Evolutionary conservation across 2,329 filamentous ascomycete species (phyloP).

Genomic region (Phyllosticta citriasiana): DNA sequence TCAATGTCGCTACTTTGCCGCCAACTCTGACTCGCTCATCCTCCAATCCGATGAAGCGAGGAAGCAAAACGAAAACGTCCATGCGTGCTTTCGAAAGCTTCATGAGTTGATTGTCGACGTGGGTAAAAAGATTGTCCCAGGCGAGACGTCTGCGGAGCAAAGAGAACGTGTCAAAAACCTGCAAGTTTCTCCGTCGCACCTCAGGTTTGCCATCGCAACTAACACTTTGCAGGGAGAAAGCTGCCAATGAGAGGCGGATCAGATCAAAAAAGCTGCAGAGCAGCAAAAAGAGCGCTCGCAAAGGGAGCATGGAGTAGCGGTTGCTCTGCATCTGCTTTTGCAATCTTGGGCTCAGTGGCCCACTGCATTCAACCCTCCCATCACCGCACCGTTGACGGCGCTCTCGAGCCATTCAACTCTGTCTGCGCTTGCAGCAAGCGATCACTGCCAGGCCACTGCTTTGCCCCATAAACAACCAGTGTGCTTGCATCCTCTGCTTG

Average conservation of each 20-base stretch:
- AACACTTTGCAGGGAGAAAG: slow-evolving; percentile 38
- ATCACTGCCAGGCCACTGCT: slow-evolving; percentile 8
- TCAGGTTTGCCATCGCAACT: slow-evolving; percentile 13
- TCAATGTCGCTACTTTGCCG: slow-evolving; percentile 45
- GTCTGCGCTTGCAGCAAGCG: slow-evolving; percentile 1
- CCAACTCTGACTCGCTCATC: slow-evolving; percentile 43
- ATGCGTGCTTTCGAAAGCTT: slow-evolving; percentile 49
- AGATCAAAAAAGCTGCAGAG: slow-evolving; percentile 51
- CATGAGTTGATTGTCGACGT: slow-evolving; percentile 43
- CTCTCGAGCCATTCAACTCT: not conserved
- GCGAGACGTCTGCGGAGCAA: slow-evolving; percentile 50
- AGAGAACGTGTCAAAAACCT: slow-evolving; percentile 44
- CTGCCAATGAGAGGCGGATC: slow-evolving; percentile 48
- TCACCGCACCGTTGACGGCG: not conserved
- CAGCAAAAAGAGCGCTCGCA: slow-evolving; percentile 49
- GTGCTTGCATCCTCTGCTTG: slow-evolving; percentile 18
- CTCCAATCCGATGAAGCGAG: slow-evolving; percentile 55
- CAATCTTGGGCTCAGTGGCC: not conserved
- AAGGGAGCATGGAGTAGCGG: slow-evolving; percentile 15
- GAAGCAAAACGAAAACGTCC: slow-evolving; percentile 51
- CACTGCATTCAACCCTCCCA: not conserved
- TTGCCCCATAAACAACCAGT: slow-evolving; percentile 17
- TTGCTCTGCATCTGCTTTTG: not conserved
- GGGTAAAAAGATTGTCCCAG: slow-evolving; percentile 43
- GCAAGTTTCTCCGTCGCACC: slow-evolving; percentile 25